Evolutionary conservation across 2,329 filamentous ascomycete species (phyloP).

Genomic region (Tolypocladium nubicola): DNA sequence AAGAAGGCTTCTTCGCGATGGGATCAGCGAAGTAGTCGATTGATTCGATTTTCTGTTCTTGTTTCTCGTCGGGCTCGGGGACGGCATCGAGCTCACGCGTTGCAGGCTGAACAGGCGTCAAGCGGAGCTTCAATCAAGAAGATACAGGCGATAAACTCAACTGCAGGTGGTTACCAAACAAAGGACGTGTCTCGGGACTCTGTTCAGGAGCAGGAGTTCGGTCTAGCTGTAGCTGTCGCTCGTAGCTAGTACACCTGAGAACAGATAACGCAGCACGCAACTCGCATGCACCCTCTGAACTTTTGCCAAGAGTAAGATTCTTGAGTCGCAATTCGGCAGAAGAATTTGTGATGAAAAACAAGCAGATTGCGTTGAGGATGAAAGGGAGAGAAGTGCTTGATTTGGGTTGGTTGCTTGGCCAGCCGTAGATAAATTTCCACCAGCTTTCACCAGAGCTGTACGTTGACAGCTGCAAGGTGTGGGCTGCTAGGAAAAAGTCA

Average conservation of each 20-base stretch:
- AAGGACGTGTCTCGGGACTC: neutral
- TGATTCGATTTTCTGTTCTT: constrained; percentile 13
- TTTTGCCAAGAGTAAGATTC: neutral
- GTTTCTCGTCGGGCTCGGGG: constrained; percentile 3
- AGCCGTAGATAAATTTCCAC: neutral
- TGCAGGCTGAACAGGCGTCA: neutral
- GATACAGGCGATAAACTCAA: neutral
- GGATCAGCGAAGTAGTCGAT: constrained; percentile 12
- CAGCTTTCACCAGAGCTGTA: neutral
- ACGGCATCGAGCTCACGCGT: neutral
- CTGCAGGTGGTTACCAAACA: neutral
- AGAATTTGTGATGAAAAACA: neutral
- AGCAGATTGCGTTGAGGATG: neutral
- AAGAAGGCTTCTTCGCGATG: constrained; percentile 27
- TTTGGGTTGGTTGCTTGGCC: neutral
- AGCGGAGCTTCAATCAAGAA: neutral
- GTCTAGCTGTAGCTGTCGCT: neutral
- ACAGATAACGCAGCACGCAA: neutral
- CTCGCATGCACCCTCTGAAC: neutral
- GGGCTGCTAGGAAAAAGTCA: neutral
- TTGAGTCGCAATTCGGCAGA: neutral
- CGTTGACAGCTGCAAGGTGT: neutral
- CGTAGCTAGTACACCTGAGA: neutral
- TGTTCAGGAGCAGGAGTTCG: neutral
- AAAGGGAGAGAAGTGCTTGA: neutral